Conservation (phyloP, 306 rosid species). For the Crataegus laevigata region DNA sequence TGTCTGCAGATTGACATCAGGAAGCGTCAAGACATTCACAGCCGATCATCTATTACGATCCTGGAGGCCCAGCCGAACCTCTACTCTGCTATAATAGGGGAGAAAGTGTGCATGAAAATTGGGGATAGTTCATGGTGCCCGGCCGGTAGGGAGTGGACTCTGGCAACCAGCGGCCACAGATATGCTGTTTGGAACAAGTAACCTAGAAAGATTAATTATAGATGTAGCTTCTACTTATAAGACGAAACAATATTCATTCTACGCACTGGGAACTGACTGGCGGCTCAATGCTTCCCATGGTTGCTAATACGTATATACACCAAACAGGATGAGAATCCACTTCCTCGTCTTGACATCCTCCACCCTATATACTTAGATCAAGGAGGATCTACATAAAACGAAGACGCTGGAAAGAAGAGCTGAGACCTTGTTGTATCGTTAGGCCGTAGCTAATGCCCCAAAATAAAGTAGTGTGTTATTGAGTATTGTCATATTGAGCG, state of each 20-base stretch:
- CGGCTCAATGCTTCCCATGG: not conserved
- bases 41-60: slow-evolving; percentile 65
- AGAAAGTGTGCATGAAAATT: slow-evolving; percentile 76
- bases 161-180: slow-evolving; percentile 61
- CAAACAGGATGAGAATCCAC: not conserved
- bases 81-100: slow-evolving; percentile 79
- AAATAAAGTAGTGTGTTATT: too few relatives aligned
- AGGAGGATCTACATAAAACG: not conserved
- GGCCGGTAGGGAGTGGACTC: slow-evolving; percentile 64
- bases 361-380: not conserved
- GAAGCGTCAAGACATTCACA: slow-evolving; percentile 66
- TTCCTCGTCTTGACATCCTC: not conserved
- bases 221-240: not conserved
- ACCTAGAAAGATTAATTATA: not conserved
- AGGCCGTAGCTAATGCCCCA: not conserved
- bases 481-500: not conserved
- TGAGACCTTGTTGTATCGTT: not conserved
- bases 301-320: not conserved
- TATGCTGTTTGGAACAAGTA: slow-evolving; percentile 85
- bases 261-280: not conserved
- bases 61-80: slow-evolving; percentile 70
- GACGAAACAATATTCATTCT: not conserved
- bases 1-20: slow-evolving; percentile 61
- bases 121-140: slow-evolving; percentile 90
- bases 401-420: not conserved